Percentiles rank a stretch among this genome's conserved stretches.
These are phyloP conservation scores for Gomphus bonarii DNA, from an alignment of 1,284 basidiomycete species.

Conservation along the genomic window DNA sequence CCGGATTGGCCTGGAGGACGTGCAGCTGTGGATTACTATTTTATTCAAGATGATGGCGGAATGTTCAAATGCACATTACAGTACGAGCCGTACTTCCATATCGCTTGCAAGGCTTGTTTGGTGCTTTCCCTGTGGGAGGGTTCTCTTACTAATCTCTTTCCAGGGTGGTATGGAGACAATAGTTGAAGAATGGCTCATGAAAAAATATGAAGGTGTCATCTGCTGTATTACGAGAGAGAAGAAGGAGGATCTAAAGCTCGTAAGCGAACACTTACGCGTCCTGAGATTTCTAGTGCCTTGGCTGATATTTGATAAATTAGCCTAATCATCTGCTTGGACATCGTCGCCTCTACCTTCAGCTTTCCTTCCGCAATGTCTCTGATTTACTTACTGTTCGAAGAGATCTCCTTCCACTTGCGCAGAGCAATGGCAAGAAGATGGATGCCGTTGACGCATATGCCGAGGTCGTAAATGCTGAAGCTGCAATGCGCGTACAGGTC, in stretches of 20 bases:
- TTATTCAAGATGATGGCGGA: conserved; percentile 92
- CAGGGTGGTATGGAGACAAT: conserved; percentile 81
- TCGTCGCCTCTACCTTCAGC: conserved; percentile 78
- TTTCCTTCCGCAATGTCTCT: conserved; percentile 87
- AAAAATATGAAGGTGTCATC: conserved; percentile 86
- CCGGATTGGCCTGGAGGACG: conserved; percentile 71
- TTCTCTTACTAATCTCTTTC: background rate
- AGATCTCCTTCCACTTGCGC: conserved; percentile 84
- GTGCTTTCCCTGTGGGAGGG: background rate
- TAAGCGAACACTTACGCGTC: conserved; percentile 18
- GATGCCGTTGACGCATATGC: conserved; percentile 97
- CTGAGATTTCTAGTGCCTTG: background rate
- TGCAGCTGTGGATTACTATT: conserved; percentile 94
- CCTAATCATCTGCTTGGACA: conserved; percentile 96
- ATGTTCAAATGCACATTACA: conserved; percentile 94
- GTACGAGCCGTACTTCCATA: conserved; percentile 93
- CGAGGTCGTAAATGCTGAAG: conserved; percentile 84
- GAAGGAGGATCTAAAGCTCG: conserved; percentile 89
- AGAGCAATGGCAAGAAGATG: conserved; percentile 86
- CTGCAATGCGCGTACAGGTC: conserved; percentile 54
- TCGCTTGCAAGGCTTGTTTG: conserved; percentile 74
- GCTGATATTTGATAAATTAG: conserved; percentile 16
- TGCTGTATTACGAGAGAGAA: conserved; percentile 68
- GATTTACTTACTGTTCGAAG: conserved; percentile 84
- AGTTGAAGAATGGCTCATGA: conserved; percentile 94